Percentiles rank a stretch among this genome's conserved stretches.
Evolutionary conservation across 495 filamentous ascomycete species (phyloP).

Genomic region (Xylaria curta): DNA sequence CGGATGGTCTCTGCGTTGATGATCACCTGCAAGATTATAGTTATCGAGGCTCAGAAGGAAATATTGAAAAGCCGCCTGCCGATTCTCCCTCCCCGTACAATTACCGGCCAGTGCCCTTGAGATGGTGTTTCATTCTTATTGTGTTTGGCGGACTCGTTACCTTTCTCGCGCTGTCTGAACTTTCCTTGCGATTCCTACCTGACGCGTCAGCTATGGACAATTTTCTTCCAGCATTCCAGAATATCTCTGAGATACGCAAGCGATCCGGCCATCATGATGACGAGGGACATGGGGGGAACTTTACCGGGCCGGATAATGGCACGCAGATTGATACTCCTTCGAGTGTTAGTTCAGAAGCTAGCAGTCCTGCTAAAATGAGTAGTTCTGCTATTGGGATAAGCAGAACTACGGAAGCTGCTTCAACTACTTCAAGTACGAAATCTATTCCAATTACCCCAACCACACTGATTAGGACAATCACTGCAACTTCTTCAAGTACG

Average conservation of each 20-base stretch:
- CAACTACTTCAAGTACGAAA: neutral
- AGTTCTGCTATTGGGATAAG: neutral
- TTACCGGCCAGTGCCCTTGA: slow-evolving; percentile 33
- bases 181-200: slow-evolving; percentile 36
- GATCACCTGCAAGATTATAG: slow-evolving; percentile 27
- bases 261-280: slow-evolving; percentile 11
- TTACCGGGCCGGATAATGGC: neutral
- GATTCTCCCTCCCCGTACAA: slow-evolving; percentile 20
- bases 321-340: neutral
- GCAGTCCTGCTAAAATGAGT: neutral
- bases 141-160: slow-evolving; percentile 27
- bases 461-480: too few relatives aligned
- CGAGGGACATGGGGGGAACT: neutral
- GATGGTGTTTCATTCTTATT: slow-evolving; percentile 24
- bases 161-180: slow-evolving; percentile 29
- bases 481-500: neutral
- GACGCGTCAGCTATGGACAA: slow-evolving; percentile 18
- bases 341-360: neutral
- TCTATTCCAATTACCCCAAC: neutral
- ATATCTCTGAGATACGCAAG: slow-evolving; percentile 23
- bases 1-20: slow-evolving; percentile 28
- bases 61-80: slow-evolving; percentile 21
- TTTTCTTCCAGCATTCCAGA: slow-evolving; percentile 21
- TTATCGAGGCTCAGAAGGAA: slow-evolving; percentile 35
- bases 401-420: neutral